Percentiles rank a stretch among this genome's conserved stretches.
These are phyloP conservation scores for Endocarpon pusillum DNA, from an alignment of 495 filamentous ascomycete genomes.

Conservation along the genomic window DNA sequence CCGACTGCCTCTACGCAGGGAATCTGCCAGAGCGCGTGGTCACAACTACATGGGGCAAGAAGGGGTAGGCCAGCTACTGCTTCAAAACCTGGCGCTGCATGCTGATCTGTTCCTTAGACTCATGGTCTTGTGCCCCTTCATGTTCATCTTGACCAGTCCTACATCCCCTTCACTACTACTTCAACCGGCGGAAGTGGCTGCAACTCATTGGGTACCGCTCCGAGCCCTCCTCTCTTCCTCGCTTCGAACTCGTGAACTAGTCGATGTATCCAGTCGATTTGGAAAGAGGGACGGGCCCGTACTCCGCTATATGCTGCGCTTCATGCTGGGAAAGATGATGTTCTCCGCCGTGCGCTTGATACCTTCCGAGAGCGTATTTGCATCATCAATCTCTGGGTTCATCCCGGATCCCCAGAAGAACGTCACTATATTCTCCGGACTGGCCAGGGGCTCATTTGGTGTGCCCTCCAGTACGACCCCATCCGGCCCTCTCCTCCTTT, in stretches of 20 bases:
- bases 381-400: constrained; percentile 29
- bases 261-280: constrained; percentile 50
- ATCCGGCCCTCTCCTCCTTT: constrained; percentile 45
- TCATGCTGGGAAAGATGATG: constrained; percentile 48
- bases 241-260: constrained; percentile 43
- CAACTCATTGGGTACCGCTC: constrained; percentile 62
- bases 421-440: constrained; percentile 15
- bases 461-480: constrained; percentile 3
- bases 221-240: constrained; percentile 43
- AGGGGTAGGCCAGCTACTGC: constrained; percentile 36
- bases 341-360: constrained; percentile 50
- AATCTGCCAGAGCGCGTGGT: constrained; percentile 58
- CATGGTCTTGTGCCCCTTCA: constrained; percentile 64
- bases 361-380: constrained; percentile 45
- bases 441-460: constrained; percentile 13
- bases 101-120: constrained; percentile 27
- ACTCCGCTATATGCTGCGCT: constrained; percentile 31
- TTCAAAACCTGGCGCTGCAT: background rate
- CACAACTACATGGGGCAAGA: constrained; percentile 53
- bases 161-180: constrained; percentile 41
- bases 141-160: constrained; percentile 45
- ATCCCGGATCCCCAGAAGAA: constrained; percentile 14
- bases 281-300: constrained; percentile 32
- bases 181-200: constrained; percentile 57
- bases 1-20: constrained; percentile 39